Base-by-base conservation (phyloP, 2,329 filamentous ascomycete genomes). In the Lecanicillium sp. region DNA sequence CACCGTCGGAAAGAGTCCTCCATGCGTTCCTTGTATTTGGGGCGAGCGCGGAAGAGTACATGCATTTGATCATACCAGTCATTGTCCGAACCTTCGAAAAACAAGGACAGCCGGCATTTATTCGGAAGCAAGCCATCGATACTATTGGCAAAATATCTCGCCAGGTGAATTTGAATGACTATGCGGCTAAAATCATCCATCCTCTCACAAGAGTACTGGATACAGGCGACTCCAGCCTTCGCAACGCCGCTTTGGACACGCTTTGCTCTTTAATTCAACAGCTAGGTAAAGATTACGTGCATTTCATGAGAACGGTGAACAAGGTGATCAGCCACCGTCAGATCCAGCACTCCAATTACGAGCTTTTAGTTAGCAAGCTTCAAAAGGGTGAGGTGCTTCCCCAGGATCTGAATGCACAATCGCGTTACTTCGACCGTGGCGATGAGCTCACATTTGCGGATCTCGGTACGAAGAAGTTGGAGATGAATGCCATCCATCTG, bases 11-110 rank as follows among this genome's bases (percentile, higher is more conserved):
- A 57, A 83, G 84, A 50, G 89, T 98, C 4, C 70, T 99, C 17
- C 92, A 97, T 56, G 89, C 90, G 0, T 95, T 99, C 60, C 67
- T 98, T 19, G 86, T 98, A 1, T 98, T 98, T 57, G 94, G 94
- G 1, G 83, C 89, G 0, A 97, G 89, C 54, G 86, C 85, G 10
- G 92, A 98, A 58, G 92, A 98, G 58, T 98, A 98, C 59, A 98
- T 98, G 92, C 92, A 98, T 58, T 72, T 98, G 37, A 97, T 99
- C 49, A 87, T 98, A 37, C 92, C 92, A 0, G 87, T 94, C 27
- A 88, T 98, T 53, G 89, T 98, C 8, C 81, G 84, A 32, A 84
- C 95, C 35, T 97, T 98, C 54, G 90, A 98, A 58, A 94, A 87
- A 54, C 77, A 84, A 22, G 81, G 84, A 10, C 86, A 94, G 46